Conservation (phyloP, 192 early-diverging fungal genomes). For the Endogone sp. region DNA sequence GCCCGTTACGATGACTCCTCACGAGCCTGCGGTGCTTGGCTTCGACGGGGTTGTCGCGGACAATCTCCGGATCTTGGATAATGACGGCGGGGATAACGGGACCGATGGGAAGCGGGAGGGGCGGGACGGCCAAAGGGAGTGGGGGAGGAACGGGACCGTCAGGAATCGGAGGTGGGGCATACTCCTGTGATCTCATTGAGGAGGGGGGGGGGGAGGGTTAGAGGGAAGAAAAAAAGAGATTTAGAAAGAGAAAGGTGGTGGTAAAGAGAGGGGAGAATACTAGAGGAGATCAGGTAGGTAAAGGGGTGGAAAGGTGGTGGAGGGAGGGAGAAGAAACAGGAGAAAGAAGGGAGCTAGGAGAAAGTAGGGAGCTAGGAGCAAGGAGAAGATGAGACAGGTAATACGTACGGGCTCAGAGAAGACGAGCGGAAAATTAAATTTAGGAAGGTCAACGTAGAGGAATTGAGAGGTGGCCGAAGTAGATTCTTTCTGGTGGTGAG, state of each 20-base stretch:
- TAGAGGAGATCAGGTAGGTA: background rate
- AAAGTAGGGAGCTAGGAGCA: too few species aligned
- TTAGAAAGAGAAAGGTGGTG: too few species aligned
- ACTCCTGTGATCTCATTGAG: slow-evolving; percentile 11
- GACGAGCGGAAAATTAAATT: slow-evolving; percentile 96
- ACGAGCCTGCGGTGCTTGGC: slow-evolving; percentile 88
- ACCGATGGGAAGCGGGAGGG: background rate
- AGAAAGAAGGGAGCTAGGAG: too few species aligned
- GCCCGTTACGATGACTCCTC: slow-evolving; percentile 85
- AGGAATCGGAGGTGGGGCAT: slow-evolving; percentile 10
- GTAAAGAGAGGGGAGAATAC: too few species aligned
- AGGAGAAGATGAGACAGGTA: background rate
- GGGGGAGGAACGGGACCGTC: slow-evolving; percentile 6
- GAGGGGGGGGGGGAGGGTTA: too few species aligned
- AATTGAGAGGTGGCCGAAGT: slow-evolving; percentile 53
- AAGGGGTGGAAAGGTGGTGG: background rate
- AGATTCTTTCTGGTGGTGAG: slow-evolving; percentile 36
- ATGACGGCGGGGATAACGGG: slow-evolving; percentile 26
- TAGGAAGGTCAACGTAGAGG: slow-evolving; percentile 87
- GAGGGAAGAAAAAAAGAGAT: too few species aligned
- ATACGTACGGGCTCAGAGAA: slow-evolving; percentile 75
- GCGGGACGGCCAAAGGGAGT: slow-evolving; percentile 15
- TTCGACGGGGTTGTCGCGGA: slow-evolving; percentile 92
- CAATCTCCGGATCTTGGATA: slow-evolving; percentile 81
- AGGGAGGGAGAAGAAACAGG: background rate